Conservation (phyloP, 768 basidiomycete genomes). For the Mrakia gelida region DNA sequence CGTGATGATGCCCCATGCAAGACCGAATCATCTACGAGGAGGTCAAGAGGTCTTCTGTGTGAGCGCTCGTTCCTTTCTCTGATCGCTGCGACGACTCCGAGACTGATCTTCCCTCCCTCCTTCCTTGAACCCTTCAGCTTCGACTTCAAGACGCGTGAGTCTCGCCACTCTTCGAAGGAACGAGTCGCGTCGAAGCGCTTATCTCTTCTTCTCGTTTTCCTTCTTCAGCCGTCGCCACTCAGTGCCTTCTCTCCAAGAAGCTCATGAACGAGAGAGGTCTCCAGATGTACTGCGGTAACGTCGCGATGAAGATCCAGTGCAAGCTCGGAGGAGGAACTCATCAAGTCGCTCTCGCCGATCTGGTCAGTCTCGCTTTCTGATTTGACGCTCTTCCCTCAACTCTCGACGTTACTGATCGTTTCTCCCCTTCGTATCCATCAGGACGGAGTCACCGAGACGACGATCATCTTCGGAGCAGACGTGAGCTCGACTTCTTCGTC, state of each 20-base stretch:
- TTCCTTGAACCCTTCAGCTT: conserved; percentile 8
- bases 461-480: conserved; percentile 45
- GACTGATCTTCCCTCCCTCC: neutral
- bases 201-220: neutral
- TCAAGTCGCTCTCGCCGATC: conserved; percentile 8
- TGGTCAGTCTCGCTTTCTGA: neutral
- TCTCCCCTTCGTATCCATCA: too few species aligned
- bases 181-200: neutral
- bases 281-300: conserved; percentile 28
- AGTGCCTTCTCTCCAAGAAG: conserved; percentile 24
- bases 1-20: conserved; percentile 13
- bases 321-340: conserved; percentile 31
- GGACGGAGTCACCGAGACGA: conserved; percentile 29
- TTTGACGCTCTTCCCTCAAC: too few species aligned
- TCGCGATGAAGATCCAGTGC: conserved; percentile 25
- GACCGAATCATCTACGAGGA: conserved; percentile 22
- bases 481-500: neutral
- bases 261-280: conserved; percentile 24
- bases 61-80: neutral
- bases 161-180: neutral
- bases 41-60: conserved; percentile 12
- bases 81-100: too few species aligned
- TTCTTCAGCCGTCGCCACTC: conserved; percentile 19
- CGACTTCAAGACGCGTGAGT: conserved; percentile 7
- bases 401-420: too few species aligned